Conservation (phyloP, 352 stramenopile species). For the Phytophthora citrophthora region DNA sequence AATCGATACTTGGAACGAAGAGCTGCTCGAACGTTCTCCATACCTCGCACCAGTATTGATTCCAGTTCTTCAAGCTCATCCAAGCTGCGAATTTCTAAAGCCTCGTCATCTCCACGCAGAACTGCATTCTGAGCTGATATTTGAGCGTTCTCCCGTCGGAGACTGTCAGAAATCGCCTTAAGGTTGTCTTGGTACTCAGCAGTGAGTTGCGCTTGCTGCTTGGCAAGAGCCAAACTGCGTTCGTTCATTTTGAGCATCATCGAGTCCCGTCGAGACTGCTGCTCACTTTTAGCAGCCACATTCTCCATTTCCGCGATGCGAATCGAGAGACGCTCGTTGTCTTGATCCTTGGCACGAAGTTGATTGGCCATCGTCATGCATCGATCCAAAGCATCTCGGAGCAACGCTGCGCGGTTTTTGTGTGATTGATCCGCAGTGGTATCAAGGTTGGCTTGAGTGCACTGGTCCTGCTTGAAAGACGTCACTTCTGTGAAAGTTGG, state of each 20-base stretch:
- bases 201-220: constrained; percentile 33
- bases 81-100: constrained; percentile 35
- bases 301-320: constrained; percentile 31
- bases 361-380: constrained; percentile 44
- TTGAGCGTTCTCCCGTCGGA: constrained; percentile 33
- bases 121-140: constrained; percentile 25
- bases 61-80: constrained; percentile 58
- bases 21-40: constrained; percentile 38
- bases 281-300: constrained; percentile 16
- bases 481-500: constrained; percentile 38
- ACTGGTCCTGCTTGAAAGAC: constrained; percentile 31
- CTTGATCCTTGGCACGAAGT: constrained; percentile 49
- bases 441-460: constrained; percentile 38
- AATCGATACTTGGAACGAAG: constrained; percentile 40
- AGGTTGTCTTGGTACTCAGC: constrained; percentile 44
- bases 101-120: constrained; percentile 25
- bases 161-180: constrained; percentile 27
- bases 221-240: constrained; percentile 42
- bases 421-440: background rate
- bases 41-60: constrained; percentile 25
- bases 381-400: constrained; percentile 43
- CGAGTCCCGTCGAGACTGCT: constrained; percentile 28
- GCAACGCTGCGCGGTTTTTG: constrained; percentile 6
- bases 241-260: constrained; percentile 37
- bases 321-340: constrained; percentile 48